Percentiles rank a stretch among this genome's conserved stretches.
Conservation (phyloP, 2,329 filamentous ascomycete genomes). For the Curvularia verruculosa region DNA sequence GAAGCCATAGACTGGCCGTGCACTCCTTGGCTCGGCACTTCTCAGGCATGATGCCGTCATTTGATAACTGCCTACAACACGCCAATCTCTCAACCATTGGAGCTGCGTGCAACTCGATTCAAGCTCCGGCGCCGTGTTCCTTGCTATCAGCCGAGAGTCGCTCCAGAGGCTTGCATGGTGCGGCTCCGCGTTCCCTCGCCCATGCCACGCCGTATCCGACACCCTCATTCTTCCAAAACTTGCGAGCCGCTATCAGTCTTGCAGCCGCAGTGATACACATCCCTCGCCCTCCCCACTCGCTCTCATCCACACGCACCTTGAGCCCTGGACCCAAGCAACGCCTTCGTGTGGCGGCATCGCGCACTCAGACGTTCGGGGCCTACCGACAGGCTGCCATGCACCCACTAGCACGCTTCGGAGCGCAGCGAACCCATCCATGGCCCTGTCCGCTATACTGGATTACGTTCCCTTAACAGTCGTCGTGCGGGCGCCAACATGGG, state of each 20-base stretch:
- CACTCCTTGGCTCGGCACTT: conserved; percentile 17
- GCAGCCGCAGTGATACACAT: background rate
- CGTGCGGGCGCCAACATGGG: conserved; percentile 16
- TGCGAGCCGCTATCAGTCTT: conserved; percentile 12
- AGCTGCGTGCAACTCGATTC: conserved; percentile 5
- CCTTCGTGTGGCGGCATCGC: background rate
- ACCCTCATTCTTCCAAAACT: conserved; percentile 30
- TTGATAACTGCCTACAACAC: conserved; percentile 2
- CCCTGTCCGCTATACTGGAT: conserved; percentile 19
- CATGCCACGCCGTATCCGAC: conserved; percentile 14
- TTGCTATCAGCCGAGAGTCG: conserved; percentile 15
- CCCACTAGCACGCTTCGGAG: conserved; percentile 7
- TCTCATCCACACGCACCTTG: no score
- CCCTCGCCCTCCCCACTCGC: no score
- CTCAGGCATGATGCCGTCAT: conserved; percentile 27
- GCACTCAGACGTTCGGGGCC: background rate
- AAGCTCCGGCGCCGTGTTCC: conserved; percentile 10
- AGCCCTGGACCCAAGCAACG: background rate
- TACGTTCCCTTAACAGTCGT: conserved; percentile 21
- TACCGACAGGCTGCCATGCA: background rate
- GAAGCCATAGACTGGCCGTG: background rate
- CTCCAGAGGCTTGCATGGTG: conserved; percentile 8
- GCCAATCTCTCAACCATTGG: conserved; percentile 8
- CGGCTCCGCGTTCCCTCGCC: conserved; percentile 2
- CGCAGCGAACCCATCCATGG: background rate